Base-by-base conservation (phyloP, 2,329 filamentous ascomycete species). In the Scolecobasidium constrictum region DNA sequence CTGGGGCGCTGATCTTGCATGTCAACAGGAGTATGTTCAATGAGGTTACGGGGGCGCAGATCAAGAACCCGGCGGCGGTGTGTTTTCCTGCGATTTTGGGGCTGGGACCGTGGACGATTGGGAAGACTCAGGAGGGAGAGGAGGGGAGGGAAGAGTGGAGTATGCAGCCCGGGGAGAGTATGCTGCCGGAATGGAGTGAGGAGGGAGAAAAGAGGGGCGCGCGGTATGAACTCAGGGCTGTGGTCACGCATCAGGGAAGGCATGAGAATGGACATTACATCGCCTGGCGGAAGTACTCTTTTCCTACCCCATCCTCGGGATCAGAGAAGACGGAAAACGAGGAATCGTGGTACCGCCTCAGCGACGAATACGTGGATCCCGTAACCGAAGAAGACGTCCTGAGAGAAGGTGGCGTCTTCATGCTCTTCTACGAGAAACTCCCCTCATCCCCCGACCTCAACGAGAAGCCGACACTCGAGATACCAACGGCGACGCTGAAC, bases 241-340 rank as follows among this genome's bases (percentile, higher is more conserved):
- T 90, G 0, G 76, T 96, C 7, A 92, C 86, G 1, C 92, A 96
- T 57, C 85, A 83, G 48, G 92, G 92, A 3, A 73, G 83, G 22
- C 92, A 96, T 58, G 87, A 95, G 48, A 94, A 94, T 53, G 92
- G 92, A 0, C 92, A 98, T 63, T 96, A 98, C 53, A 79, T 95
- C 31, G 94, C 86, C 58, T 94, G 92, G 60, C 75, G 86, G 40
- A 84, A 82, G 53, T 81, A 86, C 53, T 70, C 75, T 34, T 36
- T 38, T 42, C 16, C 48, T 18, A 13, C 43, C 40, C 19, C 42
- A 18, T 37, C 16, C 40, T 13, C 36, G 43, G 11, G 41, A 35
- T 44, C 5, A 31, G 26, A 31, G 9, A n/a, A 7, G 26, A n/a
- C 9, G 9, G 26, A 56, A 61, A 21, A 54, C 53, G 5, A 47